Conservation (phyloP, 176 grass and related monocot genomes). For the Oryza officinalis region DNA sequence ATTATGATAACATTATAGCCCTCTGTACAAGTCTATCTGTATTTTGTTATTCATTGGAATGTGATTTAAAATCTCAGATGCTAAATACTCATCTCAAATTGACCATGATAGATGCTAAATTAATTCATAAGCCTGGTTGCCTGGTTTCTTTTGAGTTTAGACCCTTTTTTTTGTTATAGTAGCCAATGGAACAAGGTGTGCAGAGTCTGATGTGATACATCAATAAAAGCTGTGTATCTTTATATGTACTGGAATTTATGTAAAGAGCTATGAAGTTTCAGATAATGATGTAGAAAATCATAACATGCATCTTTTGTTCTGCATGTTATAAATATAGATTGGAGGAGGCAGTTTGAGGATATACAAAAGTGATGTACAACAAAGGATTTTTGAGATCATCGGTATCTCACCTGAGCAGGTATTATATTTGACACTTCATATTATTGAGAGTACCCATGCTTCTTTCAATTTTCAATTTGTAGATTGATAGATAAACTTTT, state of each 20-base stretch:
- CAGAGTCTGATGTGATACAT: background rate
- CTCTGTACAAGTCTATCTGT: background rate
- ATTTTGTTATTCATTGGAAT: background rate
- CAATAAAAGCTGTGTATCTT: background rate
- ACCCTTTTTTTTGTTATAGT: background rate
- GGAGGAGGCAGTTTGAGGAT: slow-evolving; percentile 96
- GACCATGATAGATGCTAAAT: background rate
- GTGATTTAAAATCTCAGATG: background rate
- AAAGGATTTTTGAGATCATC: slow-evolving; percentile 89
- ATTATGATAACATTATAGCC: background rate
- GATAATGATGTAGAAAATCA: background rate
- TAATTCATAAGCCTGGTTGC: background rate
- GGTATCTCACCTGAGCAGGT: slow-evolving; percentile 83
- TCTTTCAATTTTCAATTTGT: slow-evolving; percentile 7
- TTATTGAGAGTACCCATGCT: background rate
- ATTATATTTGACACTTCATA: background rate
- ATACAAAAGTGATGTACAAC: slow-evolving; percentile 85
- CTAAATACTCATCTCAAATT: slow-evolving; percentile 7
- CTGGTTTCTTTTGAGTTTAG: background rate
- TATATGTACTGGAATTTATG: background rate
- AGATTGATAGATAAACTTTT: background rate
- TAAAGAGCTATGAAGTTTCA: background rate
- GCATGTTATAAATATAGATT: slow-evolving; percentile 51
- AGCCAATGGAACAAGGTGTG: background rate
- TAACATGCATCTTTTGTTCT: background rate